These are phyloP conservation scores for Aegilops sharonensis DNA, from an alignment of 176 grass and related monocot species.

Conservation along the genomic window DNA sequence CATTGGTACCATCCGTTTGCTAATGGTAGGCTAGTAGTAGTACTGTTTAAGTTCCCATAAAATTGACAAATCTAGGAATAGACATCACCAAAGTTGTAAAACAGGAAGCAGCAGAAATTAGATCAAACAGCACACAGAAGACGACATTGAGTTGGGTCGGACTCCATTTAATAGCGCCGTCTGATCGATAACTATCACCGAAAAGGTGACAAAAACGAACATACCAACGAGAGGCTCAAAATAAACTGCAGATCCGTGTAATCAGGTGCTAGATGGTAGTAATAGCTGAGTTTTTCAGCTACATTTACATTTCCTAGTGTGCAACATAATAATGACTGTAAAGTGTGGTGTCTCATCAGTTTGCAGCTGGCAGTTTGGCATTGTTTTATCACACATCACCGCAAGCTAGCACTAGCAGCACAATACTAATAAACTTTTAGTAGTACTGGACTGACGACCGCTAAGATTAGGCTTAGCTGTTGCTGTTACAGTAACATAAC, in stretches of 20 bases:
- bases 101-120: background rate
- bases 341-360: background rate
- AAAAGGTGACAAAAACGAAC: background rate
- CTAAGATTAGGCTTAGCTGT: constrained; percentile 10
- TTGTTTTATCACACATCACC: background rate
- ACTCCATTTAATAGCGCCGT: background rate
- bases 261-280: background rate
- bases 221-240: background rate
- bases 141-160: background rate
- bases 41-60: background rate
- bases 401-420: background rate
- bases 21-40: background rate
- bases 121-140: background rate
- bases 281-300: background rate
- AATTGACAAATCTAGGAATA: background rate
- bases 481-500: background rate
- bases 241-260: background rate
- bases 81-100: background rate
- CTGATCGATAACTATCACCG: background rate
- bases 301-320: background rate
- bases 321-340: background rate
- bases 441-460: background rate
- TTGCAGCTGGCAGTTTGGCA: constrained; percentile 7
- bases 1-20: background rate
- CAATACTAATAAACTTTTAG: background rate